Evolutionary conservation across 148 eudicot species (phyloP).

Genomic region (Fagopyrum esculentum): DNA sequence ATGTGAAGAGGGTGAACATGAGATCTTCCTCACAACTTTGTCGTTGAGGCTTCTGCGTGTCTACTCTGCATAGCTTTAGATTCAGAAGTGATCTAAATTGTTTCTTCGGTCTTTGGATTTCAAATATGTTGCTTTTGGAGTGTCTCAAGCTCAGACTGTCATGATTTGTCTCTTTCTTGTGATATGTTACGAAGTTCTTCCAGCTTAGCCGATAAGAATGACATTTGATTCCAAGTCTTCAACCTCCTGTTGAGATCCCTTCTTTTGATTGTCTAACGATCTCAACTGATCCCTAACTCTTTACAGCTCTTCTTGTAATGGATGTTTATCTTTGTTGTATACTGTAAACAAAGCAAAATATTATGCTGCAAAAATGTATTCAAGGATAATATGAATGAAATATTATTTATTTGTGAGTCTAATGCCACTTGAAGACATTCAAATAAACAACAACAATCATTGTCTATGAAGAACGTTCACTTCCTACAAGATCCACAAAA

Average conservation of each 20-base stretch:
- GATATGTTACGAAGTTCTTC: slow-evolving; percentile 68
- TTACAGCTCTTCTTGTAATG: slow-evolving; percentile 74
- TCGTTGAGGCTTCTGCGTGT: slow-evolving; percentile 24
- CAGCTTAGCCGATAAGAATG: slow-evolving; percentile 42
- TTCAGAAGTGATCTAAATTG: slow-evolving; percentile 35
- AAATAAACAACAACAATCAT: slow-evolving; percentile 8
- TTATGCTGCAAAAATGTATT: no score
- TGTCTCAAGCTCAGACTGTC: slow-evolving; percentile 83
- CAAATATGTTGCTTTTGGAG: slow-evolving; percentile 64
- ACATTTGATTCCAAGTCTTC: slow-evolving; percentile 69
- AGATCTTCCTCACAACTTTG: no score
- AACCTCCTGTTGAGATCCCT: slow-evolving; percentile 52
- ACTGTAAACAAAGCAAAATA: no score
- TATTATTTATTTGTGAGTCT: neutral
- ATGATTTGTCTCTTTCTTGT: slow-evolving; percentile 74
- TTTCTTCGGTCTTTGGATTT: slow-evolving; percentile 59
- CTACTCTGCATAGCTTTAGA: slow-evolving; percentile 50
- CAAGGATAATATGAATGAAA: no score
- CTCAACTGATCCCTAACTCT: slow-evolving; percentile 62
- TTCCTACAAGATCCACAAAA: slow-evolving; percentile 97
- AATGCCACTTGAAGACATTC: neutral
- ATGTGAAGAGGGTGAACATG: neutral
- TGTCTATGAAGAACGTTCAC: slow-evolving; percentile 95
- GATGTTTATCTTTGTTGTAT: neutral
- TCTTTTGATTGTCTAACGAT: slow-evolving; percentile 50